These are phyloP conservation scores for Rhizomucor pusillus DNA, from an alignment of 371 early-diverging fungal genomes.

Conservation along the genomic window DNA sequence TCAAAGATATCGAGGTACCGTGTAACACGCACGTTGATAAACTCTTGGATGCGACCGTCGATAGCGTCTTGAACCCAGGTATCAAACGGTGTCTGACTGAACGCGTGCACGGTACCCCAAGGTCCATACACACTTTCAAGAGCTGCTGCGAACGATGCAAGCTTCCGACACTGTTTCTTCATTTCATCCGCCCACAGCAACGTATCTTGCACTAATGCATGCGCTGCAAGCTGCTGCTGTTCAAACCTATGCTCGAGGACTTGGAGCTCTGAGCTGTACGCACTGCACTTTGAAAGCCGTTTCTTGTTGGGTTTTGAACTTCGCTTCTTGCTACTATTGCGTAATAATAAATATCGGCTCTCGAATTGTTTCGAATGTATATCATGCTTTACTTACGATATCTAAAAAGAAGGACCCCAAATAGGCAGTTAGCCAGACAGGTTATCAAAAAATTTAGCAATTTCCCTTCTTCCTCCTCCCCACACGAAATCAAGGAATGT, in stretches of 20 bases:
- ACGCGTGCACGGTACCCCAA: constrained; percentile 8
- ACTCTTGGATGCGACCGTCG: constrained; percentile 5
- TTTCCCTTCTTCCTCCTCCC: neutral
- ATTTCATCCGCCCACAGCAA: constrained; percentile 37
- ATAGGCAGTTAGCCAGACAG: constrained; percentile 12
- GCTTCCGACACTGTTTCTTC: constrained; percentile 48
- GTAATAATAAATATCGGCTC: too few species aligned
- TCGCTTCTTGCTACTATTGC: constrained; percentile 7
- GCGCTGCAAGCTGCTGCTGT: constrained; percentile 36
- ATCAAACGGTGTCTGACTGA: neutral
- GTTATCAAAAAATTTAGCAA: constrained; percentile 7
- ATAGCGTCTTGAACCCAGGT: neutral
- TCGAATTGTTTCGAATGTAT: too few species aligned
- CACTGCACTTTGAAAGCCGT: too few species aligned
- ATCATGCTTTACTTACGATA: constrained; percentile 1
- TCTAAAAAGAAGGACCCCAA: neutral
- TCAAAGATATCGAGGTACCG: constrained; percentile 48
- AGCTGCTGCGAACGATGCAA: constrained; percentile 40
- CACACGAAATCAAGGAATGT: neutral
- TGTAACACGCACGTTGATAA: constrained; percentile 36
- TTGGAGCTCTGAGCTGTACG: constrained; percentile 22
- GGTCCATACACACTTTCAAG: constrained; percentile 52
- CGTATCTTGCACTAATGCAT: constrained; percentile 32
- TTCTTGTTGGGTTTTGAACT: constrained; percentile 23
- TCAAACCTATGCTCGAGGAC: constrained; percentile 53